Percentiles rank a stretch among this genome's conserved stretches.
Evolutionary conservation across 495 filamentous ascomycete species (phyloP).

Genomic region (Penicillium crystallinum): DNA sequence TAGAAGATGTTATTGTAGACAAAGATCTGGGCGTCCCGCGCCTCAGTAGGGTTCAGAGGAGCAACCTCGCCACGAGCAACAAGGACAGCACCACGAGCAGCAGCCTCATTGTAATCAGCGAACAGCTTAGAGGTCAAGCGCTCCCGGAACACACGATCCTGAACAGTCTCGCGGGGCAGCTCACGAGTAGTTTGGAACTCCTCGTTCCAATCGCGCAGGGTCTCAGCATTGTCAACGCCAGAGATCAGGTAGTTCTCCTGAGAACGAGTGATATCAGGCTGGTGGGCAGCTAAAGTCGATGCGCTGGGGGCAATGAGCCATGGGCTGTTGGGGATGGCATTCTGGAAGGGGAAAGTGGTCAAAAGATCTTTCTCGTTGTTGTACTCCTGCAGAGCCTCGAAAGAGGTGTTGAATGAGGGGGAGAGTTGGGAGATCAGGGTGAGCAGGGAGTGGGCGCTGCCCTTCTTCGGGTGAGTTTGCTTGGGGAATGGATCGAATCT

Average conservation of each 20-base stretch:
- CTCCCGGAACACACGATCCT: slow-evolving; percentile 95
- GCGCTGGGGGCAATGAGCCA: slow-evolving; percentile 76
- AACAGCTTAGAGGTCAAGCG: slow-evolving; percentile 91
- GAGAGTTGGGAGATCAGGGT: slow-evolving; percentile 72
- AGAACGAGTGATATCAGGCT: slow-evolving; percentile 76
- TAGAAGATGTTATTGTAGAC: slow-evolving; percentile 99
- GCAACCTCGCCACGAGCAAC: slow-evolving; percentile 91
- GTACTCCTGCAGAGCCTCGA: slow-evolving; percentile 68
- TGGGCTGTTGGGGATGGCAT: slow-evolving; percentile 83
- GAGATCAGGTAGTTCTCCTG: slow-evolving; percentile 90
- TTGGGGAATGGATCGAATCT: slow-evolving; percentile 89
- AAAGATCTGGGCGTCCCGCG: slow-evolving; percentile 91
- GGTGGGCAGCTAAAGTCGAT: slow-evolving; percentile 62
- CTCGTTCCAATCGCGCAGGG: slow-evolving; percentile 97
- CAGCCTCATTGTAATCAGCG: slow-evolving; percentile 95
- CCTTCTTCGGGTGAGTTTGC: slow-evolving; percentile 43
- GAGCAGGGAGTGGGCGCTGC: slow-evolving; percentile 78
- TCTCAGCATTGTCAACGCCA: slow-evolving; percentile 88
- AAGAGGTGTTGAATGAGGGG: slow-evolving; percentile 71
- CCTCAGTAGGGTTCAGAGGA: slow-evolving; percentile 95
- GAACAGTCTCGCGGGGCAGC: slow-evolving; percentile 83
- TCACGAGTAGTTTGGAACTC: slow-evolving; percentile 97
- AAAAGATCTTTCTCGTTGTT: slow-evolving; percentile 81
- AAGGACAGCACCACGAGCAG: slow-evolving; percentile 84
- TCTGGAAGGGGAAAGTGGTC: slow-evolving; percentile 89